Base-by-base conservation (phyloP, 2,329 filamentous ascomycete genomes). In the Phialophora verrucosa region DNA sequence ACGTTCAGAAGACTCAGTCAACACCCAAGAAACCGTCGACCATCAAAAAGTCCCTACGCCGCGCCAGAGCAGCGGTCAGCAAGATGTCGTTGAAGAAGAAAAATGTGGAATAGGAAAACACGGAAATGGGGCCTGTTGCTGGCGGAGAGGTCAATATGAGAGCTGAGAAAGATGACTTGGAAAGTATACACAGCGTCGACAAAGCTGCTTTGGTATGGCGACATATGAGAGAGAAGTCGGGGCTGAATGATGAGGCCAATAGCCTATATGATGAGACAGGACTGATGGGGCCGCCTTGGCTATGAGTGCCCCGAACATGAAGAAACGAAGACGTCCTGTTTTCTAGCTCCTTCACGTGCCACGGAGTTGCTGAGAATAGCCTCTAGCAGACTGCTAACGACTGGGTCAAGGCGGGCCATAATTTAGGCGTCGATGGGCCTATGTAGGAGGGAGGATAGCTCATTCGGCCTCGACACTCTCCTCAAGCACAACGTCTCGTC, bases 201-300 rank as follows among this genome's bases (percentile, higher is more conserved):
- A 49, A 57, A 38, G 66, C 66, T 23, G 66, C 62, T 42, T 49
- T 56, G 31, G 59, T 68, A 11, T 68, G 66, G 66, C 58, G 44
- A 32, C 59, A 59, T 29, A 63, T 68, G 59, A 62, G 63, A n/a
- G 63, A 65, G 47, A 38, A 47, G n/a, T 65, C 63, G 2, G 66
- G 66, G 35, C 56, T 65, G 55, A 64, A 54, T 47, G 66, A 67
- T 32, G 65, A 68, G 54, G 63, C 60, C 12, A 42, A 59, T 27
- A 55, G 59, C 55, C 53, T 60, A 31, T 57, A 58, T 29, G 66
- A 58, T 14, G 66, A 59, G 25, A 61, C 55, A 14, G 56, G 56
- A 35, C n/a, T 63, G 25, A 62, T 47, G 35, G 66, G 66, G 31
- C 63, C 66, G 59, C 66, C 66, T 62, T 68, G 66, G 66, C 59